Conservation (phyloP, 805 yeast species). For the Scheffersomyces spartinae region DNA sequence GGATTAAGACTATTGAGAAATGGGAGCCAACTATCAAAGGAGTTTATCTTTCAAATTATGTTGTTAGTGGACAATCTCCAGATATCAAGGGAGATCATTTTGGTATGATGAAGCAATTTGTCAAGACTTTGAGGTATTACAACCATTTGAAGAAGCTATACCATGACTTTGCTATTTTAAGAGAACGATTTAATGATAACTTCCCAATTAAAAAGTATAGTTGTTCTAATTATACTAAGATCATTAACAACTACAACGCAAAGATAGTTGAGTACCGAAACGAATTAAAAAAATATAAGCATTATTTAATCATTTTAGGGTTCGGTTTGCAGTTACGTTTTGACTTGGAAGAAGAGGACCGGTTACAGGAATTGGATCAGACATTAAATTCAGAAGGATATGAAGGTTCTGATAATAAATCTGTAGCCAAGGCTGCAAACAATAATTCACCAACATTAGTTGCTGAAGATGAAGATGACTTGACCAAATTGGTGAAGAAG, state of each 20-base stretch:
- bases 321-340: conserved; percentile 35
- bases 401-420: no score
- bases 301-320: conserved; percentile 34
- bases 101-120: conserved; percentile 33
- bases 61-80: conserved; percentile 11
- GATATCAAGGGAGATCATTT: no score
- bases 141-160: conserved; percentile 24
- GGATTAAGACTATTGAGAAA: conserved; percentile 21
- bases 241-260: conserved; percentile 27
- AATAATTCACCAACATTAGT: conserved; percentile 3
- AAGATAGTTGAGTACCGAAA: conserved; percentile 31
- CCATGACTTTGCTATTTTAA: conserved; percentile 18
- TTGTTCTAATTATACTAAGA: conserved; percentile 21
- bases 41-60: conserved; percentile 25
- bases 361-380: not conserved
- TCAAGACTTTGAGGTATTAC: conserved; percentile 29
- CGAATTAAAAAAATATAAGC: conserved; percentile 34
- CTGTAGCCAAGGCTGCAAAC: not conserved
- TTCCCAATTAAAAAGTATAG: conserved; percentile 13
- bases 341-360: conserved; percentile 19
- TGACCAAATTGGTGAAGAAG: conserved; percentile 19
- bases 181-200: conserved; percentile 16
- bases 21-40: conserved; percentile 35
- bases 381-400: not conserved
- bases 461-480: conserved; percentile 14